These are phyloP conservation scores for Zygotorulaspora sp. DNA, from an alignment of 805 yeast genomes.

Conservation along the genomic window DNA sequence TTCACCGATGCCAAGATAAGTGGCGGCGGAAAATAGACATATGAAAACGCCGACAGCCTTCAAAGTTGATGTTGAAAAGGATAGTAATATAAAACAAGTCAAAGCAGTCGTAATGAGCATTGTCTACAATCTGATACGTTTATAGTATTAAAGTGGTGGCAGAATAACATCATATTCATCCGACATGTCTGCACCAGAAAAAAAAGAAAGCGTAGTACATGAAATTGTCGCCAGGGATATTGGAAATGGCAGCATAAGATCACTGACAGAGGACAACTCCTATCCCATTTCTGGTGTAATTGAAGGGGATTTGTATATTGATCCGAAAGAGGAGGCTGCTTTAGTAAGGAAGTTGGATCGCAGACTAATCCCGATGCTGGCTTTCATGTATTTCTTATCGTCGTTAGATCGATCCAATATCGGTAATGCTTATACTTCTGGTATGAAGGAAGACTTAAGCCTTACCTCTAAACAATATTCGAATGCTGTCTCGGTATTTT, in stretches of 20 bases:
- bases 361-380: slow-evolving; percentile 33
- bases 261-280: slow-evolving; percentile 8
- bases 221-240: slow-evolving; percentile 2
- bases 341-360: slow-evolving; percentile 33
- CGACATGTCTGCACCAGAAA: slow-evolving; percentile 1
- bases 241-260: slow-evolving; percentile 7
- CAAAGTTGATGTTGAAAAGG: no score
- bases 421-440: slow-evolving; percentile 60
- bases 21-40: no score
- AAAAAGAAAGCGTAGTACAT: slow-evolving; percentile 1
- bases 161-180: no score
- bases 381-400: slow-evolving; percentile 35
- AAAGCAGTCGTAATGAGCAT: no score
- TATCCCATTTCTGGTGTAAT: no score
- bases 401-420: slow-evolving; percentile 53
- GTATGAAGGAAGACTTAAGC: slow-evolving; percentile 54
- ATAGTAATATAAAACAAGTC: no score
- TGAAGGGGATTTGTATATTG: slow-evolving; percentile 11
- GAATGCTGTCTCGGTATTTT: slow-evolving; percentile 50
- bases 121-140: no score
- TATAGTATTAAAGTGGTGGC: no score
- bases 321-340: slow-evolving; percentile 19
- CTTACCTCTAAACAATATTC: slow-evolving; percentile 50
- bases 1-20: slow-evolving; percentile 6
- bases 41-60: no score